Conservation (phyloP, 2,329 filamentous ascomycete species). For the Pestalotiopsis sp. region DNA sequence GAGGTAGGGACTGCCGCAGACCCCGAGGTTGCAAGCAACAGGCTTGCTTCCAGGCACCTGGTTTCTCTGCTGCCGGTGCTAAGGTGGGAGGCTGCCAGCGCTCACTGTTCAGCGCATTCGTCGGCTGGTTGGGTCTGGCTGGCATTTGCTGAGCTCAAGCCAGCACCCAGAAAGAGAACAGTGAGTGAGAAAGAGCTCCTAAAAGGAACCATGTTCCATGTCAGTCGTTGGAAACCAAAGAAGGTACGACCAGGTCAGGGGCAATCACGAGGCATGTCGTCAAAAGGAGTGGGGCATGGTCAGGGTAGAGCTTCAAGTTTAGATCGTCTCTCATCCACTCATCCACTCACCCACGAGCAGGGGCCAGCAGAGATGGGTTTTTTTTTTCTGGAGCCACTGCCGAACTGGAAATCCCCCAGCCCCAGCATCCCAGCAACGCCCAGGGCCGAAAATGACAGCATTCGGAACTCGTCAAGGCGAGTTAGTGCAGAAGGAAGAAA, state of each 20-base stretch:
- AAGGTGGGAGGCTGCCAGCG: neutral
- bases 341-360: neutral
- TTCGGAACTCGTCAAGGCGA: slow-evolving; percentile 5
- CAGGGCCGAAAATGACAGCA: slow-evolving; percentile 3
- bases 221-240: slow-evolving; percentile 27
- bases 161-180: too few species aligned
- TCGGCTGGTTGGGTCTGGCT: neutral
- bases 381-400: slow-evolving; percentile 3
- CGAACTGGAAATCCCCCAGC: neutral
- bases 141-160: too few species aligned
- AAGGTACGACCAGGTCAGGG: slow-evolving; percentile 15
- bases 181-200: too few species aligned
- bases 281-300: slow-evolving; percentile 25
- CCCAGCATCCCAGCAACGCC: neutral
- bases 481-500: neutral
- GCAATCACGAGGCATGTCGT: slow-evolving; percentile 18
- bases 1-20: neutral
- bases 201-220: slow-evolving; percentile 42
- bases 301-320: slow-evolving; percentile 4
- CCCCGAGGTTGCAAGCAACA: neutral
- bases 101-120: neutral
- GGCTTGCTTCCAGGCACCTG: too few species aligned
- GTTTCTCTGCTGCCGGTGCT: too few species aligned
- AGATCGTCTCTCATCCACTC: slow-evolving; percentile 8
- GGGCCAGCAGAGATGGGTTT: neutral